Conservation (phyloP, 1,284 basidiomycete species). For the Crepidotus sp. region DNA sequence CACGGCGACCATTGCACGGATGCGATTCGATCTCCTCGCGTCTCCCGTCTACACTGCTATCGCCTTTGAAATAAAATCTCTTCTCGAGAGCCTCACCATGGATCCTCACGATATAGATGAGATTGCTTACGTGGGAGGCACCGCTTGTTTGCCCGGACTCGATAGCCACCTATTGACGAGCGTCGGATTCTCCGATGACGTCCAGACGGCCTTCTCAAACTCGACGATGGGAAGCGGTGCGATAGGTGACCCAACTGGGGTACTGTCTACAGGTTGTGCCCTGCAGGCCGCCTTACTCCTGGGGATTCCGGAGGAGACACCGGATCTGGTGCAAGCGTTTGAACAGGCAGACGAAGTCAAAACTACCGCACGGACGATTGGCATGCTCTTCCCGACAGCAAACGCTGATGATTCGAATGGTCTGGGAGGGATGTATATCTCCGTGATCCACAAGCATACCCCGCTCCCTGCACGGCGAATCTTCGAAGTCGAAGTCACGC, state of each 20-base stretch:
- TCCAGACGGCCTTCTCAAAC: conserved; percentile 54
- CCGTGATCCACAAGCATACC: conserved; percentile 64
- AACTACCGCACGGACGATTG: conserved; percentile 61
- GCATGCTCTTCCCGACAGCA: conserved; percentile 69
- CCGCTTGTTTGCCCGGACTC: conserved; percentile 79
- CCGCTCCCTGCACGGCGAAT: conserved; percentile 73
- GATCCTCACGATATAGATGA: conserved; percentile 84
- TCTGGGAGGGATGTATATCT: conserved; percentile 56
- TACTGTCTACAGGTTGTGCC: conserved; percentile 84
- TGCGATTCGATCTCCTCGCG: conserved; percentile 89
- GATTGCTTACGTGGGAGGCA: conserved; percentile 86
- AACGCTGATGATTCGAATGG: conserved; percentile 36
- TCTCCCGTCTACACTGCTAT: conserved; percentile 68
- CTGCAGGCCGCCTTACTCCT: conserved; percentile 73
- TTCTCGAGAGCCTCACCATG: conserved; percentile 54
- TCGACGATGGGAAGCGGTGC: conserved; percentile 65
- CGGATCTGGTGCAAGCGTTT: conserved; percentile 47
- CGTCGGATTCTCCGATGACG: conserved; percentile 62
- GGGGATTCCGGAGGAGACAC: conserved; percentile 38
- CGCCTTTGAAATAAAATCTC: conserved; percentile 49
- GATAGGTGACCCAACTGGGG: conserved; percentile 77
- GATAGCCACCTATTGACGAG: conserved; percentile 56
- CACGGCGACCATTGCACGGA: conserved; percentile 86
- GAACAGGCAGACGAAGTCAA: conserved; percentile 37
- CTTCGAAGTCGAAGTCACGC: conserved; percentile 49